Evolutionary conservation across 495 filamentous ascomycete genomes (phyloP), one percentile per base, ranked within the genome.

Genomic region (Tetracladium setigerum): DNA sequence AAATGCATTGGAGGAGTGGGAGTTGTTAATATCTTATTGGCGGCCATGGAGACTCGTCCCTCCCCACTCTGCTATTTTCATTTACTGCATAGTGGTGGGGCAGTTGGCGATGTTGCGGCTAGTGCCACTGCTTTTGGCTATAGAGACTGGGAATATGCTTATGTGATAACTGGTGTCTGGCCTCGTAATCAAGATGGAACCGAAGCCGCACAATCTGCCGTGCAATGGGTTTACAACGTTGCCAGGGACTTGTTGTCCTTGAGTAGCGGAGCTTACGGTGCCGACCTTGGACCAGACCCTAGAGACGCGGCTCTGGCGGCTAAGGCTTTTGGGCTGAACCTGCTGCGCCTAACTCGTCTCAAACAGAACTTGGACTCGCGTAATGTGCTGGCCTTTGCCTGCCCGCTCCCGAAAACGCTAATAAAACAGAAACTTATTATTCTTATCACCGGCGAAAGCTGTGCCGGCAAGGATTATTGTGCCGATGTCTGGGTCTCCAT

Each of bases 151-250:
- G 68, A 74, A 40, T 82, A 73, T 67, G 78, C 80, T 44, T 82
- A 78, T 47, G 74, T 82, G 17, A 49, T 84, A 44, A 82, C 79
- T n/a, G 76, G 77, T 34, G 71, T 82, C 55, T 84, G 79, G 79
- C 59, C 62, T 16, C 71, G 77, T 41, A 65, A 76, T 13, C 62
- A 78, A 64, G 76, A 81, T 63, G 67, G 62, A 44, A 71, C 67
- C n/a, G 62, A 68, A 52, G 41, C 54, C 12, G 63, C 72, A 54
- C 66, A 32, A 57, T 56, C 62, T 43, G 64, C 64, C 39, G 58
- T 75, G 30, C 49, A 41, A 30, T 84, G 79, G 80, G 79, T 82
- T 40, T 84, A 82, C 59, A 56, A 67, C 5, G 61, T 75, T 51
- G 72, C 62, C 47, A 41, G 8, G 30, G 55, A 69, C 17, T 56